Evolutionary conservation across 805 yeast genomes (phyloP).

Genomic region (Schizosaccharomyces japonicus): DNA sequence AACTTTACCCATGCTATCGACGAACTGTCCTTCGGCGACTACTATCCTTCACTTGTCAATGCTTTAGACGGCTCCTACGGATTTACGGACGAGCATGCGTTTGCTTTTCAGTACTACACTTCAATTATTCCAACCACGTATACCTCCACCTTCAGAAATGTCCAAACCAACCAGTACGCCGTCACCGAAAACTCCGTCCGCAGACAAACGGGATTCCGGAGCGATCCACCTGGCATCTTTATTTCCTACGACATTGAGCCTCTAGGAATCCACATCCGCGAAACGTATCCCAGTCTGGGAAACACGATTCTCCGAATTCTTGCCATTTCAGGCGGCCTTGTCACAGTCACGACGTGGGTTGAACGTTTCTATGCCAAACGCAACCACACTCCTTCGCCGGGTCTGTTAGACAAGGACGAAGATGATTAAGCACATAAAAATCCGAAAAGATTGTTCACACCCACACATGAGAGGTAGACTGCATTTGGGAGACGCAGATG

Average conservation of each 20-base stretch:
- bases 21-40: conserved; percentile 78
- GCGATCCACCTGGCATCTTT: conserved; percentile 16
- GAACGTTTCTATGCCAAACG: not conserved
- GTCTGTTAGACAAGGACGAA: not conserved
- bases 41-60: conserved; percentile 62
- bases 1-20: conserved; percentile 67
- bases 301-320: not conserved
- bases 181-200: conserved; percentile 20
- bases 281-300: not conserved
- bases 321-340: not conserved
- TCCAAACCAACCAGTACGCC: conserved; percentile 75
- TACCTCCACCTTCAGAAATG: conserved; percentile 34
- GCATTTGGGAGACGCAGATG: too few relatives aligned
- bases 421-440: not conserved
- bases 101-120: conserved; percentile 35
- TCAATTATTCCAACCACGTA: conserved; percentile 69
- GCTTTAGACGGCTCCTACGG: conserved; percentile 66
- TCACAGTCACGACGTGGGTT: not conserved
- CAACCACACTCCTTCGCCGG: not conserved
- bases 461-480: too few relatives aligned
- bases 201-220: not conserved
- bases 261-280: conserved; percentile 15
- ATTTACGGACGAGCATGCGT: conserved; percentile 22
- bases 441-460: too few relatives aligned
- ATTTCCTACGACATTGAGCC: conserved; percentile 80